Evolutionary conservation across 2,329 filamentous ascomycete species (phyloP).

Genomic region (Fusarium sp.): DNA sequence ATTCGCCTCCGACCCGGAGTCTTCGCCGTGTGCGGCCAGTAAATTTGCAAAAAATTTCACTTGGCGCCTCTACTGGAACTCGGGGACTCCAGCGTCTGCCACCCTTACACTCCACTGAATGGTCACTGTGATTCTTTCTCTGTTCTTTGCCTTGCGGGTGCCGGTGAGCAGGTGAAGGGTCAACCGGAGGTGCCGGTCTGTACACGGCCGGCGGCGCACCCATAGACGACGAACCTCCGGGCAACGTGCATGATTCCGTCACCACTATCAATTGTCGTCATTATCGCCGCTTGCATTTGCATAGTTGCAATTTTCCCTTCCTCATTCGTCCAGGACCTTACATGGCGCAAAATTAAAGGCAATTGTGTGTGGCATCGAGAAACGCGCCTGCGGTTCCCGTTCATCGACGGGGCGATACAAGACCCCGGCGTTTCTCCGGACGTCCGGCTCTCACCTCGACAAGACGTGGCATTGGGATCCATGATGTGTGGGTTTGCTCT

Average conservation of each 20-base stretch:
- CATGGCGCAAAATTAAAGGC: slow-evolving; percentile 3
- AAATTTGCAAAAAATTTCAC: slow-evolving; percentile 14
- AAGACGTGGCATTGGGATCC: slow-evolving; percentile 14
- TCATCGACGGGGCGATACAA: slow-evolving; percentile 3
- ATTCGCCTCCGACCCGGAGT: slow-evolving; percentile 28
- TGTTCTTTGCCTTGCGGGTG: slow-evolving; percentile 10
- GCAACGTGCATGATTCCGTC: slow-evolving; percentile 11
- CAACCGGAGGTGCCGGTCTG: slow-evolving; percentile 23
- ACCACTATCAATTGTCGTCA: neutral
- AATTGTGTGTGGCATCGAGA: slow-evolving; percentile 1
- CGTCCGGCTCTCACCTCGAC: slow-evolving; percentile 17
- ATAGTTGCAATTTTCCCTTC: neutral
- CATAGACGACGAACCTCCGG: slow-evolving; percentile 7
- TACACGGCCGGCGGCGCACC: neutral
- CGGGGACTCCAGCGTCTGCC: slow-evolving; percentile 3
- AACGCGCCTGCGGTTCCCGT: neutral
- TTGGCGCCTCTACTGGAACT: slow-evolving; percentile 24
- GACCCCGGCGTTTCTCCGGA: slow-evolving; percentile 37
- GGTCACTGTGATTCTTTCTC: slow-evolving; percentile 21
- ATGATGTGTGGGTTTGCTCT: slow-evolving; percentile 17
- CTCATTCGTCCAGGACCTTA: neutral
- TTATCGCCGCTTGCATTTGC: neutral
- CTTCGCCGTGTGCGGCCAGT: slow-evolving; percentile 13
- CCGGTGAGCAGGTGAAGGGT: slow-evolving; percentile 16
- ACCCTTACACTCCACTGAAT: slow-evolving; percentile 17